These are phyloP conservation scores for Anthostomella pinea DNA, from an alignment of 2,329 filamentous ascomycete species.

Conservation along the genomic window DNA sequence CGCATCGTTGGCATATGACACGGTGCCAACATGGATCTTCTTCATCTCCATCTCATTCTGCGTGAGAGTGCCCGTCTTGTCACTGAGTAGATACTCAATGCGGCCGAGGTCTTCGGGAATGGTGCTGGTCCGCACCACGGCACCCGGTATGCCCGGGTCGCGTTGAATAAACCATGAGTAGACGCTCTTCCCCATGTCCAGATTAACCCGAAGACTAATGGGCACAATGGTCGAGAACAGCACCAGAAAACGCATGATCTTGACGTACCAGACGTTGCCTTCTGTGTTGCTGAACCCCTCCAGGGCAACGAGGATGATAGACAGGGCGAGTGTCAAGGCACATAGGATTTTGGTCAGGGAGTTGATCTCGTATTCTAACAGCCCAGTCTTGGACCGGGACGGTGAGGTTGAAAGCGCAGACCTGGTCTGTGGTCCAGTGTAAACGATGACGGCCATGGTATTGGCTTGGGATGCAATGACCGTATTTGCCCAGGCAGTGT, in stretches of 20 bases:
- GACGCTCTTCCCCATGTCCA: slow-evolving; percentile 95
- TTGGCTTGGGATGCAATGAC: slow-evolving; percentile 90
- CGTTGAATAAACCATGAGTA: slow-evolving; percentile 95
- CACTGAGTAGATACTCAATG: slow-evolving; percentile 93
- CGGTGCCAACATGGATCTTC: slow-evolving; percentile 96
- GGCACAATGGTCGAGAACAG: slow-evolving; percentile 99
- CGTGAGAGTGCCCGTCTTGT: slow-evolving; percentile 97
- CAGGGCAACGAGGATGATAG: slow-evolving; percentile 81
- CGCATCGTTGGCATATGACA: slow-evolving; percentile 96
- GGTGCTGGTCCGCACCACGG: slow-evolving; percentile 92
- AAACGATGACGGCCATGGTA: slow-evolving; percentile 86
- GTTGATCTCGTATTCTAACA: slow-evolving; percentile 96
- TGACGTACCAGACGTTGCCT: slow-evolving; percentile 81
- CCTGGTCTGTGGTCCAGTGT: slow-evolving; percentile 90
- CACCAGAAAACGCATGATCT: slow-evolving; percentile 96
- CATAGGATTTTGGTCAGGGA: slow-evolving; percentile 95
- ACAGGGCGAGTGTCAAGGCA: slow-evolving; percentile 79
- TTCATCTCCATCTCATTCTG: slow-evolving; percentile 99
- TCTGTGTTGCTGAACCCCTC: slow-evolving; percentile 72
- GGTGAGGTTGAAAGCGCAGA: slow-evolving; percentile 90
- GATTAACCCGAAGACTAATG: slow-evolving; percentile 91
- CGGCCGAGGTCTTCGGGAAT: slow-evolving; percentile 95
- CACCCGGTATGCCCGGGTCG: slow-evolving; percentile 84
- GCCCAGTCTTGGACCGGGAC: slow-evolving; percentile 88
- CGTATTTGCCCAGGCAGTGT: slow-evolving; percentile 98